Evolutionary conservation across 192 early-diverging fungal species (phyloP), one percentile per base, ranked within the genome.

Genomic region (Haplosporangium gracile): DNA sequence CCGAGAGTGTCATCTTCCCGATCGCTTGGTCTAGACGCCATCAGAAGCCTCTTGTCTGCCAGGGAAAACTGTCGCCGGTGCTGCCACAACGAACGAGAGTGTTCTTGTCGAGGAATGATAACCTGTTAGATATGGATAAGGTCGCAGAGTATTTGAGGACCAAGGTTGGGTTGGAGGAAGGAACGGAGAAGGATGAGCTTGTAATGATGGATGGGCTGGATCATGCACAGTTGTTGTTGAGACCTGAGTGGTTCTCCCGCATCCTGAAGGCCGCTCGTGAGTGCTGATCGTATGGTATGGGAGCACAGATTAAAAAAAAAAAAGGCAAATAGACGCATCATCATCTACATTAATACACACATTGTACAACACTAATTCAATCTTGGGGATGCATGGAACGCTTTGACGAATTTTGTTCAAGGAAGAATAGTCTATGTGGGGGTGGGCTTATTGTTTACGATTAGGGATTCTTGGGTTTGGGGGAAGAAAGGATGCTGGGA

Each of bases 401-500:
- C 55, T 69, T 38, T 68, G n/a, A 5, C 18, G n/a, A 7, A 0
- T n/a, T 42, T 72, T 72, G 39, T 36, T 40, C 60, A 11, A 69
- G 10, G n/a, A 60, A 51, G 4, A 65, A 13, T 8, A 16, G 49
- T 74, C 15, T 53, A 26, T n/a, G 8, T 42, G n/a, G 0, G 5
- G 29, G 16, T 38, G 34, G 6, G 18, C 43, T 3, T n/a, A 57
- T 40, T 76, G 49, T 68, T 68, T 45, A 68, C n/a, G 55, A 63
- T 16, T 15, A 29, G n/a, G 55, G 74, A 4, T 76, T 15, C 36
- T 22, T n/a, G 36, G 74, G 38, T 70, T 83, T 68, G 68, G 26
- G 15, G 68, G 18, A 45, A 29, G 36, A 87, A 95, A 95, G 4
- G 93, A 93, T 1, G 94, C 89, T 18, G 92, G 91, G 15, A 95